Conservation (phyloP, 768 basidiomycete species). For the Phaeotremella fagi region DNA sequence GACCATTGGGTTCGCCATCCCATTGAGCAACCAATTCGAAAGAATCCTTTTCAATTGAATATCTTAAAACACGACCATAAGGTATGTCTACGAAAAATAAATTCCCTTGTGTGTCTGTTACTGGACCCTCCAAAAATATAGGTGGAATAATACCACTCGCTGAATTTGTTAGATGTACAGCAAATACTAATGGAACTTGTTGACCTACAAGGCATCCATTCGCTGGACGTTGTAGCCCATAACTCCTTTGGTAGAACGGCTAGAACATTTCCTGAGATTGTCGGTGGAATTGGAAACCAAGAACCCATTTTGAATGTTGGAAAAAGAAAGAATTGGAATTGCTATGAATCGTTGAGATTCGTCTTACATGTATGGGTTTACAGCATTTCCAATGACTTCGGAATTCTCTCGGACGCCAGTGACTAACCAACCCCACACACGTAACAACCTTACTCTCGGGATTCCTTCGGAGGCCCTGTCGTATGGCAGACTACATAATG, state of each 20-base stretch:
- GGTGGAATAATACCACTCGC: conserved; percentile 1
- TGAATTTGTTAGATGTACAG: neutral
- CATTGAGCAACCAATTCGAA: conserved; percentile 7
- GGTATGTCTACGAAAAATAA: conserved; percentile 21
- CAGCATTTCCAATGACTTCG: neutral
- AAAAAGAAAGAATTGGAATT: neutral
- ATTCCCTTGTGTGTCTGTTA: conserved; percentile 21
- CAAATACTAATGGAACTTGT: neutral
- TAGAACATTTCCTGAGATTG: neutral
- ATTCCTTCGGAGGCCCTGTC: too few relatives aligned
- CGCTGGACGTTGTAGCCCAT: neutral
- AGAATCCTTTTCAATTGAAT: neutral
- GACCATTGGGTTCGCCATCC: conserved; percentile 22
- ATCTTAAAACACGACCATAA: conserved; percentile 15
- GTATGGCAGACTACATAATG: too few relatives aligned
- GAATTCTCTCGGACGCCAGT: neutral
- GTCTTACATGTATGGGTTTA: neutral
- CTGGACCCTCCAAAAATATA: conserved; percentile 20
- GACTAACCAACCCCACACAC: neutral
- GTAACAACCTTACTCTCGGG: too few relatives aligned
- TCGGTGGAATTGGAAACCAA: conserved; percentile 1
- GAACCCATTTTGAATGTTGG: neutral
- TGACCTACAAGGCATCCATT: neutral
- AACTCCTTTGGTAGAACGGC: conserved; percentile 3
- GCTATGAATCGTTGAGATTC: neutral